Base-by-base conservation (phyloP, 2,329 filamentous ascomycete genomes). In the Zelopaecilomyces penicillatus region DNA sequence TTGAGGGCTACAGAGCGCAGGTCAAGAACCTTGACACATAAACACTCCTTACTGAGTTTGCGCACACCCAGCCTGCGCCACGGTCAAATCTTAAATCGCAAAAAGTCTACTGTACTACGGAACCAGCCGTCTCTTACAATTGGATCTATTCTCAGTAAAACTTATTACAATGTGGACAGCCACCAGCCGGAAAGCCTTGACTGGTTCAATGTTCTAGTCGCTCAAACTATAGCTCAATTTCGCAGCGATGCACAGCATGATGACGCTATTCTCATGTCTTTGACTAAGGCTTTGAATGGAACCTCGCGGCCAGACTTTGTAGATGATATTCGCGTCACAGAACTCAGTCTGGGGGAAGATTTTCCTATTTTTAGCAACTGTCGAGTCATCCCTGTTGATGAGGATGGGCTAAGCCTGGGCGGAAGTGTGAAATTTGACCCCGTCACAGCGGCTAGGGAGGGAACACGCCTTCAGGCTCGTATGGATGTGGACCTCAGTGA, bases 361-460 rank as follows among this genome's bases (percentile, higher is more conserved):
- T 98, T 97, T 52, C 93, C 93, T 29, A 98, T 98, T 43, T 95
- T 98, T 65, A 96, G 90, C 70, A 98, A 98, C 64, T 97, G 93
- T 60, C 82, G 93, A 47, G 85, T 98, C 44, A 96, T 96, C 49
- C 88, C 90, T 2, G 87, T 96, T 0, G 83, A 87, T 56, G 86
- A 91, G 54, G 84, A 90, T 63, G 85, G 84, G 1, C 64, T 82
- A 32, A 73, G 68, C 37, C 68, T 83, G 32, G 74, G 68, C 45
- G 62, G 63, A 28, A 69, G 73, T 11, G 70, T 67, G 50, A 70
- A 67, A n/a, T 71, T 77, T 37, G 71, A 76, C 47, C 67, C 71
- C 4, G 70, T 69, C 42, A 72, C 67, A 39, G 75, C 74, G 19
- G 72, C 70, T 10, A 68, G 74, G 46, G 75, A 77, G 44, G 87